Base-by-base conservation (phyloP, 306 rosid species). In the Urtica urens region DNA sequence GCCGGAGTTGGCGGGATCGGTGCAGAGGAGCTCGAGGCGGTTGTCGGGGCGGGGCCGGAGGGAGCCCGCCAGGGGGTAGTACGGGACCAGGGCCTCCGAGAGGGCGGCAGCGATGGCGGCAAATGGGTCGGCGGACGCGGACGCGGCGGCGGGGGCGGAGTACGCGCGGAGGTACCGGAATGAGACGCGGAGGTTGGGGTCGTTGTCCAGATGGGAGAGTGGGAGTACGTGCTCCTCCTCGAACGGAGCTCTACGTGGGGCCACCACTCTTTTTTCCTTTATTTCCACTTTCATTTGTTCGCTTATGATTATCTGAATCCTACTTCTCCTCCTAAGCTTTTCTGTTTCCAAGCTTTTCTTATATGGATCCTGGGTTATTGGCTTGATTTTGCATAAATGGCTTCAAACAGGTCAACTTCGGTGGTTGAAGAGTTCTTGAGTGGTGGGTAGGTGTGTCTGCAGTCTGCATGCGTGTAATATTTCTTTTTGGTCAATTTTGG, bases 131-230 rank as follows among this genome's bases (percentile, higher is more conserved):
- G 71, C 20, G 49, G 60, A 9, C n/a, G n/a, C n/a, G 20, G 57
- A 15, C 12, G 34, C 11, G 18, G 62, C 7, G 20, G 46, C 3
- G 64, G 67, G 0, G 41, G 64, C 12, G 59, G 56, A 44, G 67
- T 88, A 88, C 23, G 66, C 83, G 16, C 96, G 94, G 47, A 88
- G 81, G 77, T 88, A 88, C 4, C 96, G 94, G 64, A 87, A 71
- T 51, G 62, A 78, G 64, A 78, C 58, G 29, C 61, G 67, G 78
- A 78, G 83, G 61, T 88, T 88, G 48, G 63, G 70, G 21, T 88
- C 96, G 34, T 68, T 83, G 82, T 88, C 96, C 21, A 88, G 68
- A 64, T 65, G 83, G 44, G 86, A 76, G 39, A 88, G 96, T 29
- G 75, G 38, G 67, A 83, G 93, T 58, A 55, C 15, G 41, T 83